Evolutionary conservation across 441 rosid species (phyloP), one percentile per base, ranked within the genome.

Genomic region (Euphorbia celastroides): DNA sequence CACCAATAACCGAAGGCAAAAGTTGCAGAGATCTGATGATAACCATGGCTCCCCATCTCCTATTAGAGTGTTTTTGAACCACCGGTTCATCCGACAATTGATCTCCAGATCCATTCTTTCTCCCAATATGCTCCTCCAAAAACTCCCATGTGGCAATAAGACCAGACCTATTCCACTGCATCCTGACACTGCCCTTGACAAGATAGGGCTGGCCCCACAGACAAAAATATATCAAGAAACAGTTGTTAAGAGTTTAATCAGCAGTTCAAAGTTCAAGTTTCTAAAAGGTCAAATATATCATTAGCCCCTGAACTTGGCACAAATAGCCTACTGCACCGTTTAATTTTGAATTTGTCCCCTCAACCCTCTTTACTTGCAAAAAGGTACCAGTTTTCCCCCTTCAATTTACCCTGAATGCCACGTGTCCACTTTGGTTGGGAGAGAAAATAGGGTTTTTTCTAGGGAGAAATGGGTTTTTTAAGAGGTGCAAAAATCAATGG

Each of bases 81-180:
- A 77, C 68, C 65, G 74, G 70, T 72, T 82, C 79, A 68, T 79
- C 86, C 44, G 75, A 73, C 64, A 68, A 75, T 54, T 79, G 82
- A 75, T 85, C 86, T 76, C 85, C 93, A 79, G 80, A 68, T 44
- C 76, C 81, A 77, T 73, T 85, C 54, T 82, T 88, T 72, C 90
- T 81, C 77, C 85, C 93, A 72, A 80, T 81, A 79, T 90, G 93
- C 78, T 95, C 95, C 81, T 90, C 96, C 79, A 88, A 70, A 84
- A 90, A 96, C 81, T 96, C 99, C 99, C 99, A 96, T 52, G 96
- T 85, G 75, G 98, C 99, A 80, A 93, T 89, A 74, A 86, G 98
- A 77, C 97, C 99, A 73, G 81, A 85, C 65, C 97, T 84, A 76
- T 88, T 96, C 98, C 99, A 93, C 87, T 96, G 99, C 98, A 96